Percentiles rank a stretch among this genome's conserved stretches.
Conservation (phyloP, 2,329 filamentous ascomycete genomes). For the Talaromyces amestolkiae region DNA sequence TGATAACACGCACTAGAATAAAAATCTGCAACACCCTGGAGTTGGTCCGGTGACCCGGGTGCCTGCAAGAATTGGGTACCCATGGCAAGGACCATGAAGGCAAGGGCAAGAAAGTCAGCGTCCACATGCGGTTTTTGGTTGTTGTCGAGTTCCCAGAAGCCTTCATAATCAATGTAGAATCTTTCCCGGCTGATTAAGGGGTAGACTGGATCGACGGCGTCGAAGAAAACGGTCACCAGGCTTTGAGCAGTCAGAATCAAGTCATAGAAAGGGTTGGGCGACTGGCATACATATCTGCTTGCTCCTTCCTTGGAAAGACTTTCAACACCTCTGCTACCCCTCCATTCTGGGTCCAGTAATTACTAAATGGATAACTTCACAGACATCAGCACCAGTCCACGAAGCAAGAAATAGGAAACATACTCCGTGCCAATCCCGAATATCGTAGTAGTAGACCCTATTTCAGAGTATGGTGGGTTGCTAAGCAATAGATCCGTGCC, state of each 20-base stretch:
- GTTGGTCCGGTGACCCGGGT: background rate
- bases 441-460: constrained; percentile 11
- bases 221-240: constrained; percentile 18
- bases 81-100: constrained; percentile 21
- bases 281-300: constrained; percentile 19
- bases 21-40: constrained; percentile 16
- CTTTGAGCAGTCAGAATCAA: constrained; percentile 3
- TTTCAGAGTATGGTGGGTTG: constrained; percentile 16
- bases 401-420: background rate
- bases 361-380: constrained; percentile 19
- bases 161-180: constrained; percentile 18
- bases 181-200: constrained; percentile 16
- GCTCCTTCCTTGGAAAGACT: constrained; percentile 17
- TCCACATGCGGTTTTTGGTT: constrained; percentile 12
- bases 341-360: constrained; percentile 20
- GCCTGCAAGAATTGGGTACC: constrained; percentile 18
- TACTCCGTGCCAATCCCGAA: constrained; percentile 19
- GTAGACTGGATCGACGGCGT: constrained; percentile 19
- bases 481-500: constrained; percentile 19
- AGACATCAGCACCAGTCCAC: background rate
- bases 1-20: constrained; percentile 20
- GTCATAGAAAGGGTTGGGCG: background rate
- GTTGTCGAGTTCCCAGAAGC: constrained; percentile 18
- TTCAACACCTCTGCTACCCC: constrained; percentile 18
- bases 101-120: constrained; percentile 18